Base-by-base conservation (phyloP, 768 basidiomycete species). In the Leccinum fibrillosum region DNA sequence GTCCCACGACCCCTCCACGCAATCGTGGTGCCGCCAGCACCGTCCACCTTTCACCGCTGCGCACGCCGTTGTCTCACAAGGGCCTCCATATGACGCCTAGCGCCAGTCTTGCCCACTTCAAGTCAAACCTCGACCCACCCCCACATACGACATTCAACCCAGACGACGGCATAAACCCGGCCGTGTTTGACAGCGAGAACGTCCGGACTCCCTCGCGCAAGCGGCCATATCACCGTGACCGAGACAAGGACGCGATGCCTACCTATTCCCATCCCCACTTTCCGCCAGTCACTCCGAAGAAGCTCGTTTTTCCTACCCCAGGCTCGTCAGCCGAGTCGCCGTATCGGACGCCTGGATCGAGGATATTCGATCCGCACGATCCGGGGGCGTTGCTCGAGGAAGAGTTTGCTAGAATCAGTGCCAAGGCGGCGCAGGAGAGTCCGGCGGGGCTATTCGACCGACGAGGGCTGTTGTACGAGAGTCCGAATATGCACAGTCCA, bases 71-170 rank as follows among this genome's bases (percentile, higher is more conserved):
- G 7, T 88, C 86, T 0, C 85, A 88, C 66, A 82, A 79, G 62
- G 87, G 86, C 39, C 67, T 87, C 35, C 83, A 86, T 63, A 86
- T 86, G 86, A 86, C 85, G 62, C 87, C 87, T 4, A 80, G 80
- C 2, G 71, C 86, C 1, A 86, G 83, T 62, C 77, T 88, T 13
- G 82, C 78, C 9, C 84, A 89, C 71, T 88, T 86, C 69, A 89
- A 88, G 63, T 81, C 82, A 9, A 76, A 86, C 62, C 75, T 88
- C 12, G 85, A 88, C 61, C 87, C 88, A 0, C 86, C 86, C 1
- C 82, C 80, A 2, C 64, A 75, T 45, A 55, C 76, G 62, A 10
- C 63, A 0, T 69, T 64, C 55, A 65, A 53, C 59, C 66, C 53
- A 7, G 67, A 62, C 12, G 70, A 66, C 13, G 72, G 72, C 12